phyloP scores from a whole-genome alignment of 2,329 filamentous ascomycete species.

The Fusarium brachygibbosum region DNA sequence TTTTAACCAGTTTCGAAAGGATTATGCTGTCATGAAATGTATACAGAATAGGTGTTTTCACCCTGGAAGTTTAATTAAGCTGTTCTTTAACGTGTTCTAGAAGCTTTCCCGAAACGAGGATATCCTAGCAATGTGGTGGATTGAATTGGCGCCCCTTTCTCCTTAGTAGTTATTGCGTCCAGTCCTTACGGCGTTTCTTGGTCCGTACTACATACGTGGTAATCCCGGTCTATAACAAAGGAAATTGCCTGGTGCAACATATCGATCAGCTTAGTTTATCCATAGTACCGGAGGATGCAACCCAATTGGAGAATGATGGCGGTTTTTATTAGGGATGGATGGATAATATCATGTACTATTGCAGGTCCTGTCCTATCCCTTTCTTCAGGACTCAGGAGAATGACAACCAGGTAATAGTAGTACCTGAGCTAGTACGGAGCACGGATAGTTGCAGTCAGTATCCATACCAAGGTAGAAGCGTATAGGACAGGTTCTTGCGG shows the following conservation, averaged over 20 bases:
- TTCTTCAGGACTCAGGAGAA: conserved; percentile 26
- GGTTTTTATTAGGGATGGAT: conserved; percentile 4
- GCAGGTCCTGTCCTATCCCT: conserved; percentile 25
- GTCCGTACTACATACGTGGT: conserved; percentile 19
- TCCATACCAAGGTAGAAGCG: background rate
- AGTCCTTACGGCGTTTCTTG: conserved; percentile 25
- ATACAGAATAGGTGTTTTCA: conserved; percentile 11
- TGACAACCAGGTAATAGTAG: background rate
- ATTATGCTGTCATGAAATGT: conserved; percentile 1
- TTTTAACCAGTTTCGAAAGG: background rate
- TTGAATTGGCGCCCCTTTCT: conserved; percentile 45
- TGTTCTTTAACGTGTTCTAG: conserved; percentile 10
- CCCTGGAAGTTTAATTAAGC: conserved; percentile 24
- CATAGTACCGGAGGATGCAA: conserved; percentile 41
- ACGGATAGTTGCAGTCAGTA: background rate
- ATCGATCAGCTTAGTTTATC: conserved; percentile 29
- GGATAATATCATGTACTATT: conserved; percentile 21
- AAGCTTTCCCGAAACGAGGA: conserved; percentile 22
- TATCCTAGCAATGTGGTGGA: conserved; percentile 27
- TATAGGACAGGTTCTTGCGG: background rate
- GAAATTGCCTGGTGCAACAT: conserved; percentile 49
- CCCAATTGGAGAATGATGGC: conserved; percentile 35
- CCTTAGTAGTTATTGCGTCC: conserved; percentile 2
- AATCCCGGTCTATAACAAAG: conserved; percentile 43
- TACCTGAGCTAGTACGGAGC: background rate